These are phyloP conservation scores for Suillus spraguei DNA, from an alignment of 768 basidiomycete species.

Conservation along the genomic window DNA sequence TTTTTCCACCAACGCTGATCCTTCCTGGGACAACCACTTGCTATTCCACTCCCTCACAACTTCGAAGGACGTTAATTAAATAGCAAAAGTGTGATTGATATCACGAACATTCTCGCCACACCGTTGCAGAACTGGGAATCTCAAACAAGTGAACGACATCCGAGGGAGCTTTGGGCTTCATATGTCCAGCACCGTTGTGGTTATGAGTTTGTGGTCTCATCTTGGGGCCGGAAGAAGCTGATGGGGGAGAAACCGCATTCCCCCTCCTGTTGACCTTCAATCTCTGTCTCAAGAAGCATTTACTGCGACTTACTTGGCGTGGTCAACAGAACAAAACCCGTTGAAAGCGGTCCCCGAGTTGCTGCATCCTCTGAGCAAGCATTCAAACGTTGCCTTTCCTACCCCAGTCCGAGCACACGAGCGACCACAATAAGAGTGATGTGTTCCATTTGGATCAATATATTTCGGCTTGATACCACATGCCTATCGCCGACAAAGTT, in stretches of 20 bases:
- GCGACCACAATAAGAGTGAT: conserved; percentile 62
- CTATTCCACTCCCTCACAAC: conserved; percentile 8
- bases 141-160: conserved; percentile 50
- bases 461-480: conserved; percentile 65
- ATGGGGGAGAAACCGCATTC: not conserved
- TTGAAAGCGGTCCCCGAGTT: conserved; percentile 51
- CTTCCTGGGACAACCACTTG: conserved; percentile 7
- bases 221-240: not conserved
- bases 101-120: conserved; percentile 54
- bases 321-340: conserved; percentile 60
- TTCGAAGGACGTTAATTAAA: conserved; percentile 15
- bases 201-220: not conserved
- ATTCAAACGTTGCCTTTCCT: conserved; percentile 41
- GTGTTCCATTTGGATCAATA: conserved; percentile 55
- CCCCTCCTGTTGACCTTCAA: not conserved
- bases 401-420: conserved; percentile 56
- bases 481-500: conserved; percentile 36
- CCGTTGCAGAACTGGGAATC: conserved; percentile 45
- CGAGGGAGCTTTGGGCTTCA: conserved; percentile 15
- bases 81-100: conserved; percentile 18
- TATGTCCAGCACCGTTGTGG: not conserved
- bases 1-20: conserved; percentile 47
- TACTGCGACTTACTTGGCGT: conserved; percentile 49
- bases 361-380: conserved; percentile 53
- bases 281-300: not conserved